These are phyloP conservation scores for Exophiala sp. DNA, from an alignment of 2,329 filamentous ascomycete species.

Conservation along the genomic window DNA sequence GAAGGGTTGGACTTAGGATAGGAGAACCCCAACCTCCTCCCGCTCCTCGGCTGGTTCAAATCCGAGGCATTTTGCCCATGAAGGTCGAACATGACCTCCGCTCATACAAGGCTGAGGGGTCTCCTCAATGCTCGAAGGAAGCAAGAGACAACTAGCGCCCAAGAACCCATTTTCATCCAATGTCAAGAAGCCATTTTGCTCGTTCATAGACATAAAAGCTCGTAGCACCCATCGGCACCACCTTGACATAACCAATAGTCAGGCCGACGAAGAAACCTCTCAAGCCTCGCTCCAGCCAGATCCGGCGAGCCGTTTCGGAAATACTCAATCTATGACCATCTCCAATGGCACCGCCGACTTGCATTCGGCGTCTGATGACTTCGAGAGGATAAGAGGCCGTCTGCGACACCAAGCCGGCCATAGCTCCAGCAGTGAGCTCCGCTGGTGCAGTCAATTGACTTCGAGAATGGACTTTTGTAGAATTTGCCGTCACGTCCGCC, in stretches of 20 bases:
- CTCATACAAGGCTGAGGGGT: no score
- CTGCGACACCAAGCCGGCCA: constrained; percentile 84
- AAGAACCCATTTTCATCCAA: constrained; percentile 35
- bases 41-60: no score
- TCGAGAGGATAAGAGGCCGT: constrained; percentile 91
- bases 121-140: no score
- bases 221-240: constrained; percentile 79
- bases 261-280: constrained; percentile 87
- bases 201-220: constrained; percentile 64
- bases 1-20: no score
- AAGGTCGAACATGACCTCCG: no score
- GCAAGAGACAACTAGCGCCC: no score
- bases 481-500: constrained; percentile 26
- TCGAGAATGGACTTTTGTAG: constrained; percentile 49
- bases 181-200: constrained; percentile 59
- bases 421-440: constrained; percentile 73
- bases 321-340: constrained; percentile 77
- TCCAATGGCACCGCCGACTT: constrained; percentile 89
- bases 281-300: constrained; percentile 68
- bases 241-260: constrained; percentile 90
- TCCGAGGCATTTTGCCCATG: no score
- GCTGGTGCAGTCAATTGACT: constrained; percentile 75
- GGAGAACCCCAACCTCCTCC: no score
- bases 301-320: constrained; percentile 67
- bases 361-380: constrained; percentile 87